Evolutionary conservation across 495 filamentous ascomycete species (phyloP).

Genomic region (Xylaria nigripes): DNA sequence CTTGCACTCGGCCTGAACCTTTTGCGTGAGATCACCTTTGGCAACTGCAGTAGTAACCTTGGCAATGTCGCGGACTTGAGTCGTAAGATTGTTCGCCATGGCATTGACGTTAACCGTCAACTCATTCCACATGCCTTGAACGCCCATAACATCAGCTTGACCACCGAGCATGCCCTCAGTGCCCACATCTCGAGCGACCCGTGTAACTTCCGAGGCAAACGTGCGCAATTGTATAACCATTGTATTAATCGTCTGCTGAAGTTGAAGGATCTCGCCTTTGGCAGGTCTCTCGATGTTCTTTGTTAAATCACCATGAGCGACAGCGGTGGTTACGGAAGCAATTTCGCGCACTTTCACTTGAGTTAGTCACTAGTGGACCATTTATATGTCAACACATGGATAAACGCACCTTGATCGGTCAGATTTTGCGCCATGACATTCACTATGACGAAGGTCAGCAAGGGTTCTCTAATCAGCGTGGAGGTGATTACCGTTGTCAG

Average conservation of each 20-base stretch:
- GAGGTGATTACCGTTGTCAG: conserved; percentile 67
- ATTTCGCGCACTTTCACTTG: conserved; percentile 76
- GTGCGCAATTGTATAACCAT: conserved; percentile 98
- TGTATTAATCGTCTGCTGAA: conserved; percentile 97
- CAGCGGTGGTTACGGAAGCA: conserved; percentile 89
- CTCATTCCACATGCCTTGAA: conserved; percentile 85
- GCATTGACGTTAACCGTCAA: conserved; percentile 97
- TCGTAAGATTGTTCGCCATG: conserved; percentile 96
- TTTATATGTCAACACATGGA: background rate
- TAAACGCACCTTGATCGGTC: conserved; percentile 46
- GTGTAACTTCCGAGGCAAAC: conserved; percentile 94
- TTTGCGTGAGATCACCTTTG: conserved; percentile 91
- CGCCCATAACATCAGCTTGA: conserved; percentile 88
- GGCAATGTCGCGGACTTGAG: conserved; percentile 96
- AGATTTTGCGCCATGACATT: conserved; percentile 90
- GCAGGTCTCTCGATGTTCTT: conserved; percentile 94
- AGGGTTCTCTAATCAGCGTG: background rate
- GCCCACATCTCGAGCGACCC: conserved; percentile 92
- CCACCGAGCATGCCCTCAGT: conserved; percentile 96
- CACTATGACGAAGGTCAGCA: conserved; percentile 45
- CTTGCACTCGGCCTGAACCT: conserved; percentile 93
- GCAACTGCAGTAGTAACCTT: conserved; percentile 98
- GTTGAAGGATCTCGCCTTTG: conserved; percentile 87
- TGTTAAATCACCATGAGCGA: conserved; percentile 91
- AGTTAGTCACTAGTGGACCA: conserved; percentile 11